phyloP scores from a whole-genome alignment of 495 filamentous ascomycete genomes.

The Daldinia loculata region DNA sequence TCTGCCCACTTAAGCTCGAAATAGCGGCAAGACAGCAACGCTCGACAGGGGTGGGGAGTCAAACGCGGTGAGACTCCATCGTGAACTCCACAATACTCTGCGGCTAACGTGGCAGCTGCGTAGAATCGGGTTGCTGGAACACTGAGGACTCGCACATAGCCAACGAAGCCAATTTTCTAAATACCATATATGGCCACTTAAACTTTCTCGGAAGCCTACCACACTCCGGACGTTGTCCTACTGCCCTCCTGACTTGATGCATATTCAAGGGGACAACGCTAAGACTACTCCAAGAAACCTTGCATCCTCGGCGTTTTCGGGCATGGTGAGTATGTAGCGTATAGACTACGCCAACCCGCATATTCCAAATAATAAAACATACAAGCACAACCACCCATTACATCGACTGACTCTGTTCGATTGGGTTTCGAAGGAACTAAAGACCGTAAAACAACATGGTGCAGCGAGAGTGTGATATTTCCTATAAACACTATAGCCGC shows the following conservation, averaged over 20 bases:
- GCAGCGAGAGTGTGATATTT: slow-evolving; percentile 24
- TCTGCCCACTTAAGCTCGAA: slow-evolving; percentile 5
- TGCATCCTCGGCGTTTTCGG: not conserved
- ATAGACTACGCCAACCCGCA: not conserved
- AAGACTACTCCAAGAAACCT: not conserved
- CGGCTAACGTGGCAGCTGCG: slow-evolving; percentile 4
- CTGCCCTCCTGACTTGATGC: not conserved
- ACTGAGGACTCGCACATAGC: slow-evolving; percentile 4
- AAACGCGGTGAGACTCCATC: not conserved
- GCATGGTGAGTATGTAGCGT: not conserved
- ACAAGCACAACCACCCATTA: not conserved
- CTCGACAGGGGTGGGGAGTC: not conserved
- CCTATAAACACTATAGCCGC: slow-evolving; percentile 21
- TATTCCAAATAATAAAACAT: not conserved
- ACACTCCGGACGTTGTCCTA: not conserved
- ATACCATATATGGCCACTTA: not conserved
- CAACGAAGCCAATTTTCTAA: slow-evolving; percentile 3
- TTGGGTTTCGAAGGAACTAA: not conserved
- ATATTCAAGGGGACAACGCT: not conserved
- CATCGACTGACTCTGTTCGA: not conserved
- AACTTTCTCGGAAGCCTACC: not conserved
- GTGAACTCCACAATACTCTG: slow-evolving; percentile 4
- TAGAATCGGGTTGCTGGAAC: slow-evolving; percentile 1
- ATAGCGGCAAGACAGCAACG: not conserved
- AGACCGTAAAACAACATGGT: not conserved